These are phyloP conservation scores for Cladosporium halotolerans DNA, from an alignment of 2,329 filamentous ascomycete species.

Conservation along the genomic window DNA sequence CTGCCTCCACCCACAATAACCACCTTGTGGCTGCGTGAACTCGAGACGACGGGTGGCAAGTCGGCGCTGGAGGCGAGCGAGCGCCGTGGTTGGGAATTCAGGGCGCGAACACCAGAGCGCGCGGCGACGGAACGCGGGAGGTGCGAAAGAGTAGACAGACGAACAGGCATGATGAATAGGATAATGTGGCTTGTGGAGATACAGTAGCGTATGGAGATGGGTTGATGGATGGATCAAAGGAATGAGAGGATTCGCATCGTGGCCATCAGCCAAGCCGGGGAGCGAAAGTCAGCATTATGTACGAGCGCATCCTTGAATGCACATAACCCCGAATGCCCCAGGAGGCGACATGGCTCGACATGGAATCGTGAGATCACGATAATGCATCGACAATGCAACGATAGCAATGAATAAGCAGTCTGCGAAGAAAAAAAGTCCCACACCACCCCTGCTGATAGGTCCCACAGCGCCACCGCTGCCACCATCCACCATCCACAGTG, in stretches of 20 bases:
- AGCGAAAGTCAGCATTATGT: neutral
- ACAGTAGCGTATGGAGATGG: neutral
- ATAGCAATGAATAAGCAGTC: neutral
- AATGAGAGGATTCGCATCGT: neutral
- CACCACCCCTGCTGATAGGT: neutral
- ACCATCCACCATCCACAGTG: neutral
- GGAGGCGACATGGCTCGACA: neutral
- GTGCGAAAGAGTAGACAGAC: neutral
- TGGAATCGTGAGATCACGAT: neutral
- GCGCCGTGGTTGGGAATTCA: neutral
- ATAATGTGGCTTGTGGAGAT: neutral
- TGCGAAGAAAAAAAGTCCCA: neutral
- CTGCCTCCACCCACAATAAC: slow-evolving; percentile 62
- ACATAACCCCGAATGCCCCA: neutral
- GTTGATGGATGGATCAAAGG: neutral
- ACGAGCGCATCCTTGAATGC: neutral
- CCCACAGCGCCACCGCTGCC: neutral
- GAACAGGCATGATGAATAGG: neutral
- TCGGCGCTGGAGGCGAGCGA: neutral
- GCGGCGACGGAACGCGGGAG: neutral
- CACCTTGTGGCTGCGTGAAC: slow-evolving; percentile 52
- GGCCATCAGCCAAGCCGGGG: neutral
- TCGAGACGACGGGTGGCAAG: neutral
- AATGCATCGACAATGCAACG: neutral
- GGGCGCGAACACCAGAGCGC: neutral